Base-by-base conservation (phyloP, 805 yeast species). In the Jamesozyma jinghongensis region DNA sequence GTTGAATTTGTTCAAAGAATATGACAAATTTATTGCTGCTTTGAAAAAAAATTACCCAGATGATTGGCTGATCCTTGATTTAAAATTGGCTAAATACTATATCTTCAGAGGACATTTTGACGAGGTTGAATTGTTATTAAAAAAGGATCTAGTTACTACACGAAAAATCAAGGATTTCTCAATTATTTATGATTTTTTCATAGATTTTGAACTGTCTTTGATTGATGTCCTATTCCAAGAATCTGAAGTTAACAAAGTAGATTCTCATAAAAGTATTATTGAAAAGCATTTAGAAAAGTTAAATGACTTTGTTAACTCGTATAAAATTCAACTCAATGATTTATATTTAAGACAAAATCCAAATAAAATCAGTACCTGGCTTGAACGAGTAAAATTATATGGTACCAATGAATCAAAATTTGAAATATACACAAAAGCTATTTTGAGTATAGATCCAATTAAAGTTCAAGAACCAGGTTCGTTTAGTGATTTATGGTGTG, bases 281-380 rank as follows among this genome's bases (percentile, higher is more conserved):
- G 55, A 70, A 13, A 19, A 34, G 4, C 57, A 54, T 40, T 56
- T 81, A 57, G 61, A 55, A 14, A 57, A 59, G 36, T 73, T 81
- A 46, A 84, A 79, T 46, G 59, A 62, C 18, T 59, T 86, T 19
- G 54, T 85, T 47, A 69, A 71, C n/a, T 54, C 71, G 12, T 69
- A 92, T 47, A 69, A 73, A 1, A 56, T 81, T 26, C 55, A 79
- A 34, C 50, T 83, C 11, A 85, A 75, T 53, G 94, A 85, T 51
- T 76, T 85, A 22, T 66, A 74, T 43, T 51, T 87, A 4, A 68
- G 82, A 32, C 80, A 76, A 48, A 73, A 79, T 50, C 65, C 73
- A 1, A 73, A 85, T 51, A 71, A 75, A 44, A 74, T 84, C 3
- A 71, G 68, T 22, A 71, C 70, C 40, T 90, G 97, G 97, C 59